phyloP scores from a whole-genome alignment of 1,139 yeast species.

The Diutina pseudorugosa region DNA sequence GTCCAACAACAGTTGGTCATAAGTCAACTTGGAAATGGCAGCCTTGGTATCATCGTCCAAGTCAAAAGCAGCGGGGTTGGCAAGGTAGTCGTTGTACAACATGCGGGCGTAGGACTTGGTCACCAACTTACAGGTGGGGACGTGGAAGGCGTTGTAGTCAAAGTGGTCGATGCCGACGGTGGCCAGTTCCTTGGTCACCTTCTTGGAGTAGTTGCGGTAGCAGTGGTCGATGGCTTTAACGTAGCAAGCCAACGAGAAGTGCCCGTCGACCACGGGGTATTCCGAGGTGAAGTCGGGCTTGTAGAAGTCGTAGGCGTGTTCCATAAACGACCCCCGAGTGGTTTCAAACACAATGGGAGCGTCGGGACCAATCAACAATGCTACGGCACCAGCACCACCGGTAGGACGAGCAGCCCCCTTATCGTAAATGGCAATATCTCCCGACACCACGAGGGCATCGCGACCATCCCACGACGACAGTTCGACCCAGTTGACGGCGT shows the following conservation, averaged over 20 bases:
- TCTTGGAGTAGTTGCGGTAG: constrained; percentile 71
- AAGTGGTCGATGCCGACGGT: constrained; percentile 66
- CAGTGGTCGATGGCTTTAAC: constrained; percentile 86
- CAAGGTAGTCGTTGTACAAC: constrained; percentile 74
- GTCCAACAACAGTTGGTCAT: constrained; percentile 73
- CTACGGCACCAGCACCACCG: constrained; percentile 98
- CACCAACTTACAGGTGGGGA: constrained; percentile 95
- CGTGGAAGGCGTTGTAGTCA: constrained; percentile 95
- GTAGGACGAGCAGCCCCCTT: constrained; percentile 99
- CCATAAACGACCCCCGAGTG: constrained; percentile 85
- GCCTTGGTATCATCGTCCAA: constrained; percentile 45
- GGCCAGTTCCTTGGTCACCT: constrained; percentile 46
- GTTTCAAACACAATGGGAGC: constrained; percentile 92
- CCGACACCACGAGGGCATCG: constrained; percentile 93
- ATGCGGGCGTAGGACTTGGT: constrained; percentile 88
- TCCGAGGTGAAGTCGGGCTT: constrained; percentile 95
- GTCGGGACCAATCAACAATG: constrained; percentile 91
- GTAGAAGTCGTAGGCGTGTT: constrained; percentile 94
- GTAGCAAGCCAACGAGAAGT: constrained; percentile 88
- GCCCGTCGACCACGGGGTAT: constrained; percentile 97
- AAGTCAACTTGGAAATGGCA: constrained; percentile 44
- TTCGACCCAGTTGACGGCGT: constrained; percentile 92
- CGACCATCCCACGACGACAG: constrained; percentile 98
- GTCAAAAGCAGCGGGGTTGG: constrained; percentile 45
- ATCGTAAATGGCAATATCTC: constrained; percentile 96